Evolutionary conservation across 495 filamentous ascomycete species (phyloP), one percentile per base, ranked within the genome.

Genomic region (Xylaria scruposa): DNA sequence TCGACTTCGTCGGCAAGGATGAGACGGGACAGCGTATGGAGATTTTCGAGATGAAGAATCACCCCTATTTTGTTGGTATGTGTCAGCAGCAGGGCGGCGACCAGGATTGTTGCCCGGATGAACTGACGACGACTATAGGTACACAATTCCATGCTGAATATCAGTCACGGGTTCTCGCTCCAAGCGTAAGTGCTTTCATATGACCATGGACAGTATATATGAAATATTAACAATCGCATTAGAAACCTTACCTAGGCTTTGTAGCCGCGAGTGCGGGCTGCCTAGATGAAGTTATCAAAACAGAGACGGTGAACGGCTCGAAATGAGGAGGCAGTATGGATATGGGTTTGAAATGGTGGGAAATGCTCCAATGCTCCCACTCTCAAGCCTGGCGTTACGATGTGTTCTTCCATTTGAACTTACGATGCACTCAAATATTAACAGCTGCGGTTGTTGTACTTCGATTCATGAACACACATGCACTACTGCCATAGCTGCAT

Each of bases 81-180:
- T 75, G 71, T 40, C 60, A 72, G 68, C 60, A 72, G 70, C 70
- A 73, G 78, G n/a, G 68, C 71, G 13, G 8, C 21, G 47, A 74
- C 78, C 78, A 73, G 70, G 36, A 38, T 38, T 38, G 66, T 53
- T 63, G 36, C 54, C 19, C 54, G 26, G 67, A 73, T 12, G 51
- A 65, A 38, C 73, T 71, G 42, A 70, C 67, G 15, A 33, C 24
- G 7, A 33, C n/a, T 17, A 67, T n/a, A 63, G 74, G 78, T 70
- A 93, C 96, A 24, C 93, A 97, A 81, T 95, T 91, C 78, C 94
- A 97, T 81, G 94, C 94, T 0, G 94, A 97, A 78, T 97, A 88
- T 40, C 94, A 94, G 1, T 92, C 89, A 75, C 89, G 89, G 78
- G 89, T 71, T 15, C 70, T 71, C 49, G 31, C 49, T 13, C 61